Base-by-base conservation (phyloP, 805 yeast species). In the Candida railenensis region DNA sequence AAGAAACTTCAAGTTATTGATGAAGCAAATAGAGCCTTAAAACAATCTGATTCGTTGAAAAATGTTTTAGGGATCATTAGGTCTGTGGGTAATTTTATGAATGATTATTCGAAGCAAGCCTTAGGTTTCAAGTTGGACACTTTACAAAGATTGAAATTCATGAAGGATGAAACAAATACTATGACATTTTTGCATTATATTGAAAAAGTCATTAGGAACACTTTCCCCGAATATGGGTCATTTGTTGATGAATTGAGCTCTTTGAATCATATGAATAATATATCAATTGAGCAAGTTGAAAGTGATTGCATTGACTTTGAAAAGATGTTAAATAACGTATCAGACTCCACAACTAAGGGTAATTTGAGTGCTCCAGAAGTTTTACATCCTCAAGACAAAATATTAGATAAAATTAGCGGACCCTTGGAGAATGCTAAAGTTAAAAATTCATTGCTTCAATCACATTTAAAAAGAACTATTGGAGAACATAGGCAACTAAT, bases 41-140 rank as follows among this genome's bases (percentile, higher is more conserved):
- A 79, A 50, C 72, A 76, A 21, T 88, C 96, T 1, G 78, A 77
- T 15, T 80, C 82, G 43, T 74, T 95, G 58, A 79, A 82, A 50
- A 78, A 81, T 46, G 82, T 94, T 14, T 78, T 95, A 58, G 90
- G 88, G 47, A 81, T 94, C 40, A 92, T 94, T 50, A 72, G 91
- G 52, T 84, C 91, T 3, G 94, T 94, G 43, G 99, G 99, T 48
- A 94, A 94, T 63, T 92, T 84, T 63, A 94, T 94, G 99, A 94
- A 95, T 62, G 96, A 90, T 57, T 73, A 82, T n/a, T 75, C 89
- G 2, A 91, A 90, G 56, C 96, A 90, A 62, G 98, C 97, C 1
- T 78, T 80, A 53, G 99, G 99, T 2, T 95, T 95, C 75, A 86
- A 87, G 57, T 71, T 94, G 49, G 85, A 88, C 39, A 88, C 97